Evolutionary conservation across 352 stramenopile genomes (phyloP).

Genomic region (Phytophthora kernoviae): DNA sequence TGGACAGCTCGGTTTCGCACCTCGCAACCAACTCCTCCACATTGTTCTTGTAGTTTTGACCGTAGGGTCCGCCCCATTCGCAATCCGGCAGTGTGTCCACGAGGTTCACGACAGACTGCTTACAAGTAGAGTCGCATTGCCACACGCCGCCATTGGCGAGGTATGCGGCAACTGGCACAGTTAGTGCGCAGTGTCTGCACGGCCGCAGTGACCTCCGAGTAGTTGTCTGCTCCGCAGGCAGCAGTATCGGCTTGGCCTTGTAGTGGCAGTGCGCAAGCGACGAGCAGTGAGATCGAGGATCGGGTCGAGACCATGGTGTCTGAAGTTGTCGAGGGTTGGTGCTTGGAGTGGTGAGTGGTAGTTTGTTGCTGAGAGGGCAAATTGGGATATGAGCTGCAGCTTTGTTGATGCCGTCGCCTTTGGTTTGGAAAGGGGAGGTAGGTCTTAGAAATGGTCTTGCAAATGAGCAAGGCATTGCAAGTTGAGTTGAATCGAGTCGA

Average conservation of each 20-base stretch:
- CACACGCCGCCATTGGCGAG: constrained; percentile 17
- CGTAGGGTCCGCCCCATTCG: constrained; percentile 14
- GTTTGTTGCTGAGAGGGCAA: constrained; percentile 6
- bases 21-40: constrained; percentile 5
- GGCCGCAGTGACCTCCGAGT: constrained; percentile 1
- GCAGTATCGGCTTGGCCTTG: constrained; percentile 1
- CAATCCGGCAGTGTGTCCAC: constrained; percentile 13
- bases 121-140: constrained; percentile 16
- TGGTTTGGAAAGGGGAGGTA: no score
- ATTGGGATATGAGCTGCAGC: constrained; percentile 6
- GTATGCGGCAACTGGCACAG: constrained; percentile 14
- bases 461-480: no score
- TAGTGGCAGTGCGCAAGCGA: not conserved
- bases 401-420: not conserved
- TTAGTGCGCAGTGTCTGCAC: constrained; percentile 12
- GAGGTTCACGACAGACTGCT: constrained; percentile 9
- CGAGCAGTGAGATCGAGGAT: not conserved
- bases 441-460: no score
- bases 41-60: constrained; percentile 20
- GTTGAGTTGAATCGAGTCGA: no score
- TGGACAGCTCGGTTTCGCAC: not conserved
- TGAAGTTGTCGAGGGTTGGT: no score
- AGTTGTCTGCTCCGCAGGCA: not conserved
- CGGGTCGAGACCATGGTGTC: constrained; percentile 10
- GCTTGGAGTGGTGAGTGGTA: not conserved